Conservation (phyloP, 75 land plant species). For the Picea glauca region DNA sequence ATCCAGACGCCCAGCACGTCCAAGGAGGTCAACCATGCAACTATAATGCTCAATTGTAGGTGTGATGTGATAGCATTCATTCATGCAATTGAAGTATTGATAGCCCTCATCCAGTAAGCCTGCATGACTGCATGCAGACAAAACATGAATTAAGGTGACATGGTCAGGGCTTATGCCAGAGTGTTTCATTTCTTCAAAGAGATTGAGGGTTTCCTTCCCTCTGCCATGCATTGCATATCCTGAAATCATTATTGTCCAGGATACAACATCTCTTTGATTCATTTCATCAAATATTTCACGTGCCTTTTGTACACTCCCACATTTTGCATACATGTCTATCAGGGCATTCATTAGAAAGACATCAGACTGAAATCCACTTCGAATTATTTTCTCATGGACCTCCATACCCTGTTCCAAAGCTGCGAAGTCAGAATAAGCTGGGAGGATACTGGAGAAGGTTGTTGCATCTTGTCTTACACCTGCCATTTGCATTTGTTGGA, state of each 20-base stretch:
- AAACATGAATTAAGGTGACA: conserved; percentile 13
- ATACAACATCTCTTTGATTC: conserved; percentile 16
- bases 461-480: conserved; percentile 23
- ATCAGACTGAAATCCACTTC: conserved; percentile 9
- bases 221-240: conserved; percentile 20
- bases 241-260: conserved; percentile 22
- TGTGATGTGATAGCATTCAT: conserved; percentile 8
- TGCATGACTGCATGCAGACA: conserved; percentile 26
- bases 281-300: conserved; percentile 15
- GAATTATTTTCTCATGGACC: conserved; percentile 5
- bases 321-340: conserved; percentile 38
- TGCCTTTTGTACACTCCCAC: conserved; percentile 31
- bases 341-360: conserved; percentile 31
- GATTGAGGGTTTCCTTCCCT: conserved; percentile 18
- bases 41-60: conserved; percentile 18
- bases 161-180: conserved; percentile 6
- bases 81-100: conserved; percentile 16
- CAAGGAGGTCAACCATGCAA: conserved; percentile 28
- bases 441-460: conserved; percentile 18
- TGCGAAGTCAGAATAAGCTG: not conserved
- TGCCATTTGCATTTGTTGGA: conserved; percentile 18
- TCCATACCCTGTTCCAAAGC: conserved; percentile 4
- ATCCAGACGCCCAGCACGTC: conserved; percentile 19
- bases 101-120: conserved; percentile 20
- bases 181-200: conserved; percentile 9